A percentile compares a stretch with the other conserved stretches of the same genome.
Evolutionary conservation across 1,284 basidiomycete species (phyloP).

Genomic region (Sporisorium sorghi): DNA sequence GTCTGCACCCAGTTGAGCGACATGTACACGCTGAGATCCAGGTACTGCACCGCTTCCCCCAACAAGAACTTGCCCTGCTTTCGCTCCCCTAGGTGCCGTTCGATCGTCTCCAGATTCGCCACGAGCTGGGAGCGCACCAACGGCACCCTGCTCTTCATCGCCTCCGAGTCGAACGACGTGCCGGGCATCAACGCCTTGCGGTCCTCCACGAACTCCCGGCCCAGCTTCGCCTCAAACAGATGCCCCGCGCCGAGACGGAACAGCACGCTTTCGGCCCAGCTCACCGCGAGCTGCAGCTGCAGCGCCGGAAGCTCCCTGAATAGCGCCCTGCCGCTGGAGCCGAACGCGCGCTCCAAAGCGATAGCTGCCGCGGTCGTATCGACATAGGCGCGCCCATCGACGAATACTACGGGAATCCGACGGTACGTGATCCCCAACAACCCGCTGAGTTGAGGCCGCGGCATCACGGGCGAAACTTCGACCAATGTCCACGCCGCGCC

Average conservation of each 20-base stretch:
- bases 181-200: constrained; percentile 38
- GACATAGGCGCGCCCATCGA: constrained; percentile 46
- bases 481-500: constrained; percentile 37
- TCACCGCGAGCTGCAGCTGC: constrained; percentile 41
- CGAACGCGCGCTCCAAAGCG: constrained; percentile 36
- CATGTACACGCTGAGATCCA: constrained; percentile 39
- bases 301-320: constrained; percentile 19
- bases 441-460: constrained; percentile 36
- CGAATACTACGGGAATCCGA: constrained; percentile 42
- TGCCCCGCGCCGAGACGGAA: constrained; percentile 40
- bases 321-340: constrained; percentile 13
- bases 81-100: constrained; percentile 22
- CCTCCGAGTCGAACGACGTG: constrained; percentile 21
- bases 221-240: constrained; percentile 33
- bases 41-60: constrained; percentile 26
- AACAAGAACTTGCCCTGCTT: constrained; percentile 21
- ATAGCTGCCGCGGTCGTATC: constrained; percentile 40
- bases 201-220: constrained; percentile 33
- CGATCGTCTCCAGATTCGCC: constrained; percentile 31
- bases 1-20: constrained; percentile 50
- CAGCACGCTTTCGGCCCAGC: constrained; percentile 35
- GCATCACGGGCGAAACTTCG: constrained; percentile 41
- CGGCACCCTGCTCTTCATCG: constrained; percentile 27
- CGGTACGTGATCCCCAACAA: constrained; percentile 50
- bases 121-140: constrained; percentile 36